A percentile compares a stretch with the other conserved stretches of the same genome.
phyloP scores from a whole-genome alignment of 2,329 filamentous ascomycete genomes.

The Monilinia fructicola region DNA sequence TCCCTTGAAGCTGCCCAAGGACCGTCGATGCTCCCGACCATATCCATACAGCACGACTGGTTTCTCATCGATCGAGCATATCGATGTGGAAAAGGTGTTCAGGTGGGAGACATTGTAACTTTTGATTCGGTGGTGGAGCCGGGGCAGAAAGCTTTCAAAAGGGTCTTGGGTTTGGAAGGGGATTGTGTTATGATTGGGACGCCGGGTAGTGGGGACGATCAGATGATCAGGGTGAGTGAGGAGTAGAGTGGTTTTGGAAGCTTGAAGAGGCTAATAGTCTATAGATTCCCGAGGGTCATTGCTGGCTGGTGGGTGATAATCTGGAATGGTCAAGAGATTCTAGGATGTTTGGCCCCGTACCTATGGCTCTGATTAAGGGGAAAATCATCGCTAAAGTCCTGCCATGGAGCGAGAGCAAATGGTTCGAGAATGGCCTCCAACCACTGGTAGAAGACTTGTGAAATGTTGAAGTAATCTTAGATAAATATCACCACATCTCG shows the following conservation, averaged over 20 bases:
- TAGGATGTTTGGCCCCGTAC: conserved; percentile 80
- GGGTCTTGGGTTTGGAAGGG: conserved; percentile 48
- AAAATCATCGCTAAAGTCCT: conserved; percentile 69
- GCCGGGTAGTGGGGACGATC: conserved; percentile 45
- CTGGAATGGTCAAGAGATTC: conserved; percentile 81
- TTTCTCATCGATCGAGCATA: conserved; percentile 67
- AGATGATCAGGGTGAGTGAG: conserved; percentile 59
- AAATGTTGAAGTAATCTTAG: neutral
- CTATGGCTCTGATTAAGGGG: conserved; percentile 77
- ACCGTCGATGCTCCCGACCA: conserved; percentile 87
- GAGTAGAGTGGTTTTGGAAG: neutral
- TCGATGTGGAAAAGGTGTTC: conserved; percentile 64
- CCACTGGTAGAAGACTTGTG: conserved; percentile 25
- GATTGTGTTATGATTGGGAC: conserved; percentile 71
- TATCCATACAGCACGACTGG: conserved; percentile 65
- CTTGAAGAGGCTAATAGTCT: conserved; percentile 13
- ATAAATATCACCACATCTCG: neutral
- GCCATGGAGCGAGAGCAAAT: conserved; percentile 52
- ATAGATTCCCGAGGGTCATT: conserved; percentile 87
- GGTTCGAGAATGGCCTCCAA: conserved; percentile 50
- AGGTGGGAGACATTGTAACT: conserved; percentile 81
- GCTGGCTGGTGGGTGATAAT: conserved; percentile 89
- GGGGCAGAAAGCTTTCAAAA: conserved; percentile 66
- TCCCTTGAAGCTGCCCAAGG: conserved; percentile 62
- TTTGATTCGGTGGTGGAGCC: conserved; percentile 72